A percentile compares a stretch with the other conserved stretches of the same genome.
Conservation (phyloP, 495 filamentous ascomycete genomes). For the Neurospora africana region DNA sequence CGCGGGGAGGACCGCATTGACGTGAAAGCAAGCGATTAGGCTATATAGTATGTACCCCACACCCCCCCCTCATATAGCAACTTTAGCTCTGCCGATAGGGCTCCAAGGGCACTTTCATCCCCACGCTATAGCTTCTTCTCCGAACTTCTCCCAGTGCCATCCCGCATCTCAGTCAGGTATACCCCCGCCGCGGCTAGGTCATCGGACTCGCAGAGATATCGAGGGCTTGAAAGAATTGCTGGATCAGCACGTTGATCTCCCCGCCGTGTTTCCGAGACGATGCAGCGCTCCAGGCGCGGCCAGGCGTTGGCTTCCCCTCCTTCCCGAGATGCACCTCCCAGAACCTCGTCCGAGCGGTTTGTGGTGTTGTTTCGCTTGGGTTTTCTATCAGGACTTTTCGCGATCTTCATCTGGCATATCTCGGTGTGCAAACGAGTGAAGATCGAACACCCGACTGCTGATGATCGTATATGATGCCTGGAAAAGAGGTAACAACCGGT, state of each 20-base stretch:
- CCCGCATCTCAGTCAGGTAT: neutral
- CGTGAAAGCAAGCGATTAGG: neutral
- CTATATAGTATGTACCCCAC: neutral
- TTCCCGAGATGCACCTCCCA: neutral
- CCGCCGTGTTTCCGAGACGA: neutral
- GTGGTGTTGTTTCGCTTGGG: neutral
- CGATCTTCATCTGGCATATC: neutral
- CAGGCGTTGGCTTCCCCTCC: neutral
- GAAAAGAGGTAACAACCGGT: neutral
- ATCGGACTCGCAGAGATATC: neutral
- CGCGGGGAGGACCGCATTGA: neutral
- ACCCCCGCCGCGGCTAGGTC: neutral
- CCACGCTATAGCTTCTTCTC: neutral
- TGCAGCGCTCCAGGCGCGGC: neutral
- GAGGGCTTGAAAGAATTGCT: neutral
- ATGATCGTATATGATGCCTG: neutral
- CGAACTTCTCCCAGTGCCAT: neutral
- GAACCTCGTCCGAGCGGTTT: neutral
- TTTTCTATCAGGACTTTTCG: neutral
- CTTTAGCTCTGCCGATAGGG: neutral
- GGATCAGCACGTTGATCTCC: neutral
- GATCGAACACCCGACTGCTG: neutral
- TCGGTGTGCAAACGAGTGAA: neutral
- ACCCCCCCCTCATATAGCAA: neutral
- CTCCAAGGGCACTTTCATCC: neutral